Base-by-base conservation (phyloP, 345 rosid genomes). In the Alliaria petiolata region DNA sequence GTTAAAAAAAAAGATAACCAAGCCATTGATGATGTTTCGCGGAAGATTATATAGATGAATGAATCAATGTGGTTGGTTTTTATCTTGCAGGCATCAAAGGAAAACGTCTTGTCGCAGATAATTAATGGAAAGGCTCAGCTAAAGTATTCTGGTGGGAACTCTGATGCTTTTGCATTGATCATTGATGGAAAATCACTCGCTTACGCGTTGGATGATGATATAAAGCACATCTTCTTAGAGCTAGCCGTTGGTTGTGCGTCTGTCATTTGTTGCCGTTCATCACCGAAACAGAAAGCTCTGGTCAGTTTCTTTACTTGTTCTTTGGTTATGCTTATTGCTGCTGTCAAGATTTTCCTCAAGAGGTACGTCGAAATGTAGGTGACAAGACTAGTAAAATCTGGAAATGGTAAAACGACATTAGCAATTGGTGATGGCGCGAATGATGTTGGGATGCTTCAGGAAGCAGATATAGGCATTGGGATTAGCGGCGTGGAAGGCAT, bases 391-490 rank as follows among this genome's bases (percentile, higher is more conserved):
- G 98, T 93, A 68, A 93, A 93, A 83, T 67, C 81, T 25, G 96
- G 93, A 71, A 90, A 86, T 7, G 82, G 89, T 65, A 90, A 81
- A 75, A 89, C 96, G 12, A 93, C 96, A 3, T 81, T 93, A 54
- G 98, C 93, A 7, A 86, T 93, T 26, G 98, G 98, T 50, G 98
- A 93, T 80, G 98, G 98, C 43, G 98, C 98, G 15, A 93, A 93
- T 75, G 98, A 93, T 69, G 98, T 93, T 51, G 98, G 98, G 53
- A 93, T 93, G 98, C 98, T 93, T 66, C 98, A 91, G 71, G 98
- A 93, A 80, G 98, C 98, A 58, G 98, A 93, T 70, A 85, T 93
- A 39, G 98, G 98, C 38, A 49, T 93, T 36, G 98, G 98, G 43
- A 93, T 93, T 52, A 93, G 97, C 67, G 98, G 98, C 19, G 96